Evolutionary conservation across 352 stramenopile genomes (phyloP), one percentile per base, ranked within the genome.

Genomic region (Phytophthora pistaciae): DNA sequence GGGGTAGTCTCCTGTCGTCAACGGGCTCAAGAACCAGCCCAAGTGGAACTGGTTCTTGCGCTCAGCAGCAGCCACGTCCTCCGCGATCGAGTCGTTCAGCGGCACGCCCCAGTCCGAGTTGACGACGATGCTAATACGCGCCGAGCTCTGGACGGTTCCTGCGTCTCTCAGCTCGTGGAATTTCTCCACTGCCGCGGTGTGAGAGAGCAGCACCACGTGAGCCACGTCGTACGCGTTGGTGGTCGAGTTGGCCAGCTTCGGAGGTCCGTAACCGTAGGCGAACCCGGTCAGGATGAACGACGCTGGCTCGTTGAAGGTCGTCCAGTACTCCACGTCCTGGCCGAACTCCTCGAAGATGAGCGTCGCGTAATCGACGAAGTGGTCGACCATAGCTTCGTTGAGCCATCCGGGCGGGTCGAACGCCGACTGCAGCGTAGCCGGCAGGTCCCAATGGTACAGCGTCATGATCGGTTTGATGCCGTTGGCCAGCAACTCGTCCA

Each of bases 391-490:
- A 0, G 62, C 78, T 1, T 50, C 27, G 61, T 90, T 88, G 25
- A 94, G 68, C 81, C 82, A 94, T 5, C 95, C 95, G 18, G 83
- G 85, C 4, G 80, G 82, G 16, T 74, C 54, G 27, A 96, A 90
- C n/a, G 84, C 66, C n/a, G 92, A 83, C 64, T 98, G 79, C 16
- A 99, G 65, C 27, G 76, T 69, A 38, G 93, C 78, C 11, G 97
- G 96, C 7, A 99, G 66, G 75, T 99, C 97, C 96, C 95, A 99
- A 77, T 99, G 97, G 74, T 98, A 99, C 4, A 99, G 75, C 6
- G 96, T 99, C 33, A 98, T 73, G 40, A 97, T 84, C 13, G 97
- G 94, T 44, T 91, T 77, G 60, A 99, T 97, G 48, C 83, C 77
- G 36, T 75, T 78, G 20, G 57, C 68, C 13, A 93, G 48, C 11